A percentile compares a stretch with the other conserved stretches of the same genome.
Evolutionary conservation across 306 rosid genomes (phyloP).

Genomic region (Abrus precatorius): DNA sequence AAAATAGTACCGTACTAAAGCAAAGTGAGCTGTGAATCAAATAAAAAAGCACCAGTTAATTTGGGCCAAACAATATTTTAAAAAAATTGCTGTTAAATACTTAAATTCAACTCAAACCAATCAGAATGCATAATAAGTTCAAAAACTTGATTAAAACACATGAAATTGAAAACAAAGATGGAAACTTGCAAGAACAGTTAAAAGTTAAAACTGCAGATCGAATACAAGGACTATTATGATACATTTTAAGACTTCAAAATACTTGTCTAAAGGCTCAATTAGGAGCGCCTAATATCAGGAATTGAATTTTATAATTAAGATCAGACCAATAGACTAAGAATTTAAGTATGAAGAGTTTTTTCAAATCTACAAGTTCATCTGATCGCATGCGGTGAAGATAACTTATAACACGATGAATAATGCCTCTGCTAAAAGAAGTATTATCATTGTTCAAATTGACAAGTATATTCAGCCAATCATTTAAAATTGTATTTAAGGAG

Average conservation of each 20-base stretch:
- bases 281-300: constrained; percentile 25
- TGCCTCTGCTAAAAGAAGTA: constrained; percentile 16
- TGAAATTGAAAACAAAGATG: constrained; percentile 6
- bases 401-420: background rate
- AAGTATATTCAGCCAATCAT: constrained; percentile 1
- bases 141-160: constrained; percentile 33
- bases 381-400: constrained; percentile 8
- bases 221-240: background rate
- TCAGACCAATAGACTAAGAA: constrained; percentile 1
- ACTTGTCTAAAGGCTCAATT: constrained; percentile 9
- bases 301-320: constrained; percentile 4
- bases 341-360: constrained; percentile 18
- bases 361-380: constrained; percentile 21
- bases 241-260: constrained; percentile 29
- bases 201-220: constrained; percentile 31
- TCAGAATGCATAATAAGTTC: constrained; percentile 3
- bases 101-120: background rate
- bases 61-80: constrained; percentile 28
- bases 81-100: constrained; percentile 26
- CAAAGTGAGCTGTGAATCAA: constrained; percentile 27
- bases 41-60: constrained; percentile 23
- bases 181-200: constrained; percentile 9
- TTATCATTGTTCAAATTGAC: constrained; percentile 2
- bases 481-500: constrained; percentile 1
- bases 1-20: constrained; percentile 14